These are phyloP conservation scores for Chaetoceros tenuissimus DNA, from an alignment of 108 stramenopile species.

Conservation along the genomic window DNA sequence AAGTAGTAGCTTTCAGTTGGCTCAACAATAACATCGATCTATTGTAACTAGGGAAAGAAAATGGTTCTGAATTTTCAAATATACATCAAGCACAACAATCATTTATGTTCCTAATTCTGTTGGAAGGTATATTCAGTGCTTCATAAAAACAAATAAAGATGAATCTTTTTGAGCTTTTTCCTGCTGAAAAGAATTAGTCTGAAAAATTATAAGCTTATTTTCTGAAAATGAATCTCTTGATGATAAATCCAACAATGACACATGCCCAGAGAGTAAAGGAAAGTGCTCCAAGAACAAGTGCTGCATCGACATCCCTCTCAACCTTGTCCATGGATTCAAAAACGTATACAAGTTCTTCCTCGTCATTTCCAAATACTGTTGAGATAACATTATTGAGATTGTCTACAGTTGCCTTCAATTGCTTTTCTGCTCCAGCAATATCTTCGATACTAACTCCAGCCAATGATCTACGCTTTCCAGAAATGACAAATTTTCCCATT, in stretches of 20 bases:
- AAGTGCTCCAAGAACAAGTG: not conserved
- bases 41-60: too few relatives aligned
- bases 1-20: too few relatives aligned
- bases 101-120: too few relatives aligned
- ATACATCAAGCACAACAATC: too few relatives aligned
- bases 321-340: not conserved
- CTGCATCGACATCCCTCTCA: not conserved
- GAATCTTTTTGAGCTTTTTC: too few relatives aligned
- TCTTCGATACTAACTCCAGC: not conserved
- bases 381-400: not conserved
- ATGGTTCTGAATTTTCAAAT: too few relatives aligned
- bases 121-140: too few relatives aligned
- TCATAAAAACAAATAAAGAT: too few relatives aligned
- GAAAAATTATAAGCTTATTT: too few relatives aligned
- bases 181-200: too few relatives aligned
- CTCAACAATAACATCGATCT: too few relatives aligned
- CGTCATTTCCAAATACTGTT: not conserved
- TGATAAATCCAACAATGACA: not conserved
- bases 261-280: not conserved
- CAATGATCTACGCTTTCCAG: not conserved
- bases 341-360: not conserved
- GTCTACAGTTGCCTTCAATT: not conserved
- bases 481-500: constrained; percentile 1
- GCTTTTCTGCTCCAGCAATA: not conserved
- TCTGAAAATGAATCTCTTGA: not conserved